Percentiles rank a stretch among this genome's conserved stretches.
Conservation (phyloP, 2,329 filamentous ascomycete species). For the Berkeleyomyces basicola region DNA sequence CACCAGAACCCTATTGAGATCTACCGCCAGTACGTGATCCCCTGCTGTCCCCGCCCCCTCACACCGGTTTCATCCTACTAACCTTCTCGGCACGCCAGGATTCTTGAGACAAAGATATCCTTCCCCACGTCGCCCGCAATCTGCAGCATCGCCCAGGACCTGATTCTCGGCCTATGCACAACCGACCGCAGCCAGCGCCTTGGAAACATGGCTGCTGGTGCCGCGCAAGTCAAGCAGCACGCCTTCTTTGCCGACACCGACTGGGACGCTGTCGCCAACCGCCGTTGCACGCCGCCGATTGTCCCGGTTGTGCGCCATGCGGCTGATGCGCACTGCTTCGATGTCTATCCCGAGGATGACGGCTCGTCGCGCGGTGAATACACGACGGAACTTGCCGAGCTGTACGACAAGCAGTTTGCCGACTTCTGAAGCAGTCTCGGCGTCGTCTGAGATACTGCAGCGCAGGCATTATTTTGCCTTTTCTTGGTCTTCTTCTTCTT, state of each 20-base stretch:
- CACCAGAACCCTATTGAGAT: slow-evolving; percentile 76
- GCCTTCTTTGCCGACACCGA: slow-evolving; percentile 57
- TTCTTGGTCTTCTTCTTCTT: not conserved
- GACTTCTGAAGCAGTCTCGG: slow-evolving; percentile 39
- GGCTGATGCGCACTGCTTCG: slow-evolving; percentile 67
- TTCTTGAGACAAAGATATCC: slow-evolving; percentile 59
- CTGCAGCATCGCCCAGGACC: slow-evolving; percentile 52
- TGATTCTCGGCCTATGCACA: slow-evolving; percentile 61
- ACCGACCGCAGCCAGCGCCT: slow-evolving; percentile 63
- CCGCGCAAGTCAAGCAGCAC: slow-evolving; percentile 54
- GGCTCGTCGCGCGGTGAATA: slow-evolving; percentile 37
- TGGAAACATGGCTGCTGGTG: slow-evolving; percentile 63
- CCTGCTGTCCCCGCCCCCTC: not conserved
- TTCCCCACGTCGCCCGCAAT: slow-evolving; percentile 53
- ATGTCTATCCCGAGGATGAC: slow-evolving; percentile 65
- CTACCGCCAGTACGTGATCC: slow-evolving; percentile 49
- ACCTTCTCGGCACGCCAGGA: slow-evolving; percentile 29
- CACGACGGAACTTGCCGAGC: slow-evolving; percentile 48
- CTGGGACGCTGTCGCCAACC: slow-evolving; percentile 56
- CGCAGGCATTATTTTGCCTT: not conserved
- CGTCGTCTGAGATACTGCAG: not conserved
- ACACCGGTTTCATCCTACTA: not conserved
- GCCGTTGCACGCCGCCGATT: slow-evolving; percentile 51
- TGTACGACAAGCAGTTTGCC: slow-evolving; percentile 55
- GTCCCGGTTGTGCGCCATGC: slow-evolving; percentile 56